Evolutionary conservation across 345 rosid species (phyloP), one percentile per base, ranked within the genome.

Genomic region (Brassica juncea): DNA sequence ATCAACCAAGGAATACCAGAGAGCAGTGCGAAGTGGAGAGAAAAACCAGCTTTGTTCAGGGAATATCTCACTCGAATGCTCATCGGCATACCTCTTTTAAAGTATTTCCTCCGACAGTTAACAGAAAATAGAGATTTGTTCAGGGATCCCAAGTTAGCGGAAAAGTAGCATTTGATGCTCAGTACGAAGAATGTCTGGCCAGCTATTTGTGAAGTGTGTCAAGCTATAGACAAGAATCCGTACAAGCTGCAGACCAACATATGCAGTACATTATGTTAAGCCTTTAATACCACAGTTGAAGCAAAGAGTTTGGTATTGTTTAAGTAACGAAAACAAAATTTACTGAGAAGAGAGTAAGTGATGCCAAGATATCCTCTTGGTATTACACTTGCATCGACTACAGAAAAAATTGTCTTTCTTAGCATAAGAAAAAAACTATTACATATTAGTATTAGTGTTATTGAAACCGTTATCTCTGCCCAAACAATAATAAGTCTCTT

Each of bases 211-310:
- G 83, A 91, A 93, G 77, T 93, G 94, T 47, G 85, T 91, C 92
- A 94, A 82, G 90, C 99, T 94, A 88, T 92, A 94, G 83, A 92
- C 92, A 78, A 94, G 86, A 85, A 88, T 86, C 99, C 99, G 92
- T 5, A 95, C 89, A 70, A 94, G 90, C 97, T 94, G 97, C 80
- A 84, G 54, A 66, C 30, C 35, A 76, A 19, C 76, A 31, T 28
- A 81, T 1, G 83, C 72, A 83, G 80, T 44, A 30, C 44, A 44
- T 52, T 23, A 23, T 47, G 34, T 54, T 81, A 78, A 80, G 80
- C 42, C 52, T 19, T 27, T 35, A 57, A 35, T 16, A 30, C n/a
- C 14, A 58, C 28, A 14, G 42, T 69, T 2, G 16, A 23, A 23
- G 11, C 4, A 54, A 63, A 23, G 62, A 65, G 23, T 34, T 69